phyloP scores from a whole-genome alignment of 495 filamentous ascomycete species.

The Apodospora peruviana region DNA sequence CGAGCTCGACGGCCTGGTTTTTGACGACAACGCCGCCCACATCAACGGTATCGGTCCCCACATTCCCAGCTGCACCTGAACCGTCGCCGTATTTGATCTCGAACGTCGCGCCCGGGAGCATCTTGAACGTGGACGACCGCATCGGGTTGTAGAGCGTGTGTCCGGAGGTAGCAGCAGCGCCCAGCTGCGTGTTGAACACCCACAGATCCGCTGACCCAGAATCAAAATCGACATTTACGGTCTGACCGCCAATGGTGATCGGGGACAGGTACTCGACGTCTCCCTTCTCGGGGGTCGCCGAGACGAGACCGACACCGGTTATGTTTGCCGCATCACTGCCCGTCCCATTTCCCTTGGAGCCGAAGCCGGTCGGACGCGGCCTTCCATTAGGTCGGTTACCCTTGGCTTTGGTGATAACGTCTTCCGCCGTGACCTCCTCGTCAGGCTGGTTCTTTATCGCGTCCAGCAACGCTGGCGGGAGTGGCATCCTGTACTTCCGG shows the following conservation, averaged over 20 bases:
- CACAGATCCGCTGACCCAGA: constrained; percentile 81
- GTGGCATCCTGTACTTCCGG: constrained; percentile 55
- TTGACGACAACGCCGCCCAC: constrained; percentile 66
- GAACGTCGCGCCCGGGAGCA: constrained; percentile 45
- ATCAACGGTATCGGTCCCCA: constrained; percentile 68
- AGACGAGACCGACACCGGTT: constrained; percentile 44
- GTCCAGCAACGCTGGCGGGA: constrained; percentile 34
- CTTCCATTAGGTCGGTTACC: constrained; percentile 5
- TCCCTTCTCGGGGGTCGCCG: constrained; percentile 53
- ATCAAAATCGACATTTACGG: constrained; percentile 72
- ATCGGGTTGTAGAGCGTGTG: constrained; percentile 60
- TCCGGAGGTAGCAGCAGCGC: constrained; percentile 32
- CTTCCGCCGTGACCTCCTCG: constrained; percentile 3
- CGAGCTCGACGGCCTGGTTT: constrained; percentile 66
- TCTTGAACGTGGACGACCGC: constrained; percentile 49
- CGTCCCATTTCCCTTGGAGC: background rate
- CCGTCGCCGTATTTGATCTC: constrained; percentile 71
- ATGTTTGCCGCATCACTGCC: background rate
- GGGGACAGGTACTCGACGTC: constrained; percentile 68
- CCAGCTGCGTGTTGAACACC: constrained; percentile 68
- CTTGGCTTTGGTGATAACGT: constrained; percentile 20
- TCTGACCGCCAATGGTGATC: constrained; percentile 68
- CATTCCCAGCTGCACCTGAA: constrained; percentile 57
- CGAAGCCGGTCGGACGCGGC: background rate
- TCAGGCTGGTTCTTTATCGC: constrained; percentile 24